These are phyloP conservation scores for Podila verticillata DNA, from an alignment of 192 early-diverging fungal genomes.

Conservation along the genomic window DNA sequence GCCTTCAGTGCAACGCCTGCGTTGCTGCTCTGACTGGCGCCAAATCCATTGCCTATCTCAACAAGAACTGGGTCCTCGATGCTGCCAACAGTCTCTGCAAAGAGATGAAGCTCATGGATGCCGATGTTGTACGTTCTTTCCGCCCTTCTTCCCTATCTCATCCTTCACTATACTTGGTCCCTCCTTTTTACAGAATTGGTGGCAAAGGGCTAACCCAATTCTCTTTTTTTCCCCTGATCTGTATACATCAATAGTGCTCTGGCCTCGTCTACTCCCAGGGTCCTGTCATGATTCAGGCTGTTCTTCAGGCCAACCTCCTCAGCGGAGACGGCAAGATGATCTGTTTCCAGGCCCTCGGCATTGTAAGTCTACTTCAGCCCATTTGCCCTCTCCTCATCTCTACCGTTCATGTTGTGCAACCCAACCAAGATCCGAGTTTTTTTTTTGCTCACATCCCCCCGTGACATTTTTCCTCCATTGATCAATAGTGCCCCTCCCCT, in stretches of 20 bases:
- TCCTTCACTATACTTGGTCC: not conserved
- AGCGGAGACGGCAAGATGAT: constrained; percentile 53
- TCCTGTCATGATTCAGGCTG: constrained; percentile 43
- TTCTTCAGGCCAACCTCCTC: constrained; percentile 19
- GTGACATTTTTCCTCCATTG: not conserved
- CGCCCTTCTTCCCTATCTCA: not conserved
- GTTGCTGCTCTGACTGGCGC: constrained; percentile 43
- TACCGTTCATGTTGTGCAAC: too few relatives aligned
- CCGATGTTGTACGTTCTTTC: constrained; percentile 48
- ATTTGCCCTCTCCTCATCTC: not conserved
- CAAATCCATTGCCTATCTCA: constrained; percentile 51
- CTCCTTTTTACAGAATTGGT: not conserved
- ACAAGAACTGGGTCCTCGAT: constrained; percentile 41
- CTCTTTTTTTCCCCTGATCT: not conserved
- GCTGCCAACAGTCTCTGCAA: constrained; percentile 37
- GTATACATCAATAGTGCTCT: constrained; percentile 34
- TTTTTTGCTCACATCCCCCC: not conserved
- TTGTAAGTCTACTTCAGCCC: constrained; percentile 25
- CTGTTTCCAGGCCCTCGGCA: constrained; percentile 50
- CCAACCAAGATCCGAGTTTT: not conserved
- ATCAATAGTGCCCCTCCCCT: constrained; percentile 51
- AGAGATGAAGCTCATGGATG: constrained; percentile 14
- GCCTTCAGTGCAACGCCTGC: constrained; percentile 48
- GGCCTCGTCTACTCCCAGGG: constrained; percentile 52
- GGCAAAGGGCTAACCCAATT: not conserved